Conservation (phyloP, 2,329 filamentous ascomycete species). For the Xylaria sp. region DNA sequence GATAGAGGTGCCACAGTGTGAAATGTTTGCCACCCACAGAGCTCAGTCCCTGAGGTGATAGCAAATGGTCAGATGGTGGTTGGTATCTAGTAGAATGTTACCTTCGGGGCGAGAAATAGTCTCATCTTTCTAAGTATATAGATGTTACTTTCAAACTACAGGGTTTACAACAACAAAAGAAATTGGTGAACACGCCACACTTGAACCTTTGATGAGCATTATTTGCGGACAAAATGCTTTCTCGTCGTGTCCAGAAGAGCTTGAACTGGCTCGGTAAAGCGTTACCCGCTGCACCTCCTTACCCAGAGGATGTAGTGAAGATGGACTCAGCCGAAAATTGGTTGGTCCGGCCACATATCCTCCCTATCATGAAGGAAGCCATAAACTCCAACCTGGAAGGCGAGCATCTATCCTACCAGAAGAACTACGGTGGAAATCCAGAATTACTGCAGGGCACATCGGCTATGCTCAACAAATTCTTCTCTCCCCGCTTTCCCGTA, state of each 20-base stretch:
- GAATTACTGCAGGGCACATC: slow-evolving; percentile 10
- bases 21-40: neutral
- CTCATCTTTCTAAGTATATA: neutral
- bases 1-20: neutral
- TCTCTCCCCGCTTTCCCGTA: slow-evolving; percentile 10
- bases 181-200: neutral
- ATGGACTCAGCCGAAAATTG: slow-evolving; percentile 29
- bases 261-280: slow-evolving; percentile 19
- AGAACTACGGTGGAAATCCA: slow-evolving; percentile 11
- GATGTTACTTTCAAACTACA: neutral
- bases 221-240: slow-evolving; percentile 15
- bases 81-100: neutral
- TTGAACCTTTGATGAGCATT: neutral
- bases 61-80: neutral
- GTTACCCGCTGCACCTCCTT: slow-evolving; percentile 12
- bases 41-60: neutral
- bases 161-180: neutral
- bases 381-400: slow-evolving; percentile 15
- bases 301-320: slow-evolving; percentile 25
- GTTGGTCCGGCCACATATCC: slow-evolving; percentile 24
- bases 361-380: slow-evolving; percentile 24
- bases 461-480: slow-evolving; percentile 27
- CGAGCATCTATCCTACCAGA: slow-evolving; percentile 22
- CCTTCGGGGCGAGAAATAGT: neutral
- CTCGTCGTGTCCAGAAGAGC: slow-evolving; percentile 18